phyloP scores from a whole-genome alignment of 345 rosid species.

The Eucalyptus grandis region DNA sequence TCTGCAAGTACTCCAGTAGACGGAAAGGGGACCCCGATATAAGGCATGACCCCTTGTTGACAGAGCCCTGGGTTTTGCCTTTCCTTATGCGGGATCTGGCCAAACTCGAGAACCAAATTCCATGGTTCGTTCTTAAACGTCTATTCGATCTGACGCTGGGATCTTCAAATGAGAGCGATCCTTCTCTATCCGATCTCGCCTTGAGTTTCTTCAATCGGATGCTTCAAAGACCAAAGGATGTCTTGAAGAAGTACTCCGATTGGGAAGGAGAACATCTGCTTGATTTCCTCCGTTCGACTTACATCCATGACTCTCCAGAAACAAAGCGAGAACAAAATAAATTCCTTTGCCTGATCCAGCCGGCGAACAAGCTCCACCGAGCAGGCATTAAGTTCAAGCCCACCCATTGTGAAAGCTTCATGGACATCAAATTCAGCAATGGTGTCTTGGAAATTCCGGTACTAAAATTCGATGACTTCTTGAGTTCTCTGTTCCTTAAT shows the following conservation, averaged over 20 bases:
- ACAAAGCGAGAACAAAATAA: neutral
- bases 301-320: slow-evolving; percentile 3
- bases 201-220: slow-evolving; percentile 47
- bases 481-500: slow-evolving; percentile 51
- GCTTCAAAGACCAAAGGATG: slow-evolving; percentile 17
- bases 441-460: slow-evolving; percentile 67
- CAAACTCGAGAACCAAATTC: neutral
- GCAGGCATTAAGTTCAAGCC: slow-evolving; percentile 34
- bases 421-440: slow-evolving; percentile 33
- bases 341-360: slow-evolving; percentile 29
- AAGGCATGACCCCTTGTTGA: slow-evolving; percentile 44
- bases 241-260: slow-evolving; percentile 5
- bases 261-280: slow-evolving; percentile 48
- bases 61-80: slow-evolving; percentile 60
- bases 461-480: slow-evolving; percentile 53
- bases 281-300: slow-evolving; percentile 40
- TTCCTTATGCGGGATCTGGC: slow-evolving; percentile 56
- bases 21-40: slow-evolving; percentile 6
- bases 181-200: slow-evolving; percentile 23
- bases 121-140: slow-evolving; percentile 33
- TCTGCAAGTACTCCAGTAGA: slow-evolving; percentile 20
- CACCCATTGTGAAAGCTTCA: slow-evolving; percentile 18
- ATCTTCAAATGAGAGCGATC: neutral
- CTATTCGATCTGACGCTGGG: slow-evolving; percentile 30
- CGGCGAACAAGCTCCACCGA: slow-evolving; percentile 42